Base-by-base conservation (phyloP, 331 rosid species). In the Dryas integrifolia region DNA sequence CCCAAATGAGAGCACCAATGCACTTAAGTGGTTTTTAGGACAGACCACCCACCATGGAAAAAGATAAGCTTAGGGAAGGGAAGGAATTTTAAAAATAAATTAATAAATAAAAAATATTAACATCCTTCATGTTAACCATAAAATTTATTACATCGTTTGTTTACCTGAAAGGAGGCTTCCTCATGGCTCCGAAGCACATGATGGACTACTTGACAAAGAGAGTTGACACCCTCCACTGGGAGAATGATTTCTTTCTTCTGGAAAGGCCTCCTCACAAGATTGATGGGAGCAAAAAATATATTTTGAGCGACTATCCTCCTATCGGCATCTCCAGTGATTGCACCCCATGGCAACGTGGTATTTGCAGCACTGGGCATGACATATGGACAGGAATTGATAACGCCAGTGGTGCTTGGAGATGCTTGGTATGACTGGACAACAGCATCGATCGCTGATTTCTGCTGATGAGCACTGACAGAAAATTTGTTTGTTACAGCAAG, bases 401-500 rank as follows among this genome's bases (percentile, higher is more conserved):
- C 81, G 76, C 85, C 88, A 1, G 95, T 81, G 30, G 89, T 84
- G 77, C 81, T 82, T 53, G 88, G 92, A 75, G 89, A 83, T 76
- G 88, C 86, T 81, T 86, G 92, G 67, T 91, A 91, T 43, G 95
- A 89, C 76, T 82, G 88, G 76, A 94, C 65, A 70, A 85, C 96
- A 51, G 96, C 89, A 73, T 85, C 92, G 48, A 94, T 87, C 21
- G 88, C 96, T 9, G 88, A 85, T 77, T 80, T 89, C 73, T 94
- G 98, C 55, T 86, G 91, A 82, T 91, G 96, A 40, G 97, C 97
- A 67, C 97, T 94, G 49, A 94, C 97, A 52, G 98, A 88, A 76
- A 94, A 94, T 80, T 89, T 94, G 80, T 94, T 94, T 58, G 98
- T 94, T 72, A 94, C 82, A 58, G 98, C 98, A 77, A 94, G 96